Percentiles rank a stretch among this genome's conserved stretches.
Conservation (phyloP, 257 asterid species). For the Galeopsis tetrahit region DNA sequence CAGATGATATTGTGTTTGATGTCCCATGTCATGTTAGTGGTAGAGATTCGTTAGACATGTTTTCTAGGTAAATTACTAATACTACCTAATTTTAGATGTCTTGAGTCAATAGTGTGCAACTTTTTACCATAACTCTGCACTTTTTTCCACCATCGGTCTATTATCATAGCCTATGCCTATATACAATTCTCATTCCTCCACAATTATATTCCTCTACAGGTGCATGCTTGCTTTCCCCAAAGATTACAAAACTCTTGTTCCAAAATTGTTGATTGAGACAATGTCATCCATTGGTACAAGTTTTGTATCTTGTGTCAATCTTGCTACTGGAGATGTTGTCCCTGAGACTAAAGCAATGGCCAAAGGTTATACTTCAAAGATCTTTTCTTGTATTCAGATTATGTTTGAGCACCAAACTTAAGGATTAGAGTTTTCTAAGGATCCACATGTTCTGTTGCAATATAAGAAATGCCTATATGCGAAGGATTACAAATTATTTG, state of each 20-base stretch:
- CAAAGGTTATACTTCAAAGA: slow-evolving; percentile 59
- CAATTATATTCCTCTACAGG: slow-evolving; percentile 54
- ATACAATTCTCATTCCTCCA: slow-evolving; percentile 25
- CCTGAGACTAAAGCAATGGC: slow-evolving; percentile 93
- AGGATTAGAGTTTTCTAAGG: slow-evolving; percentile 17
- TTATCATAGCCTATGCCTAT: neutral
- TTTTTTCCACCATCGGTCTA: neutral
- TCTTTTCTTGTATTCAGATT: slow-evolving; percentile 14
- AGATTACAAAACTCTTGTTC: slow-evolving; percentile 85
- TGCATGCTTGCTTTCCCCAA: slow-evolving; percentile 92
- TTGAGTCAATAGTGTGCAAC: neutral
- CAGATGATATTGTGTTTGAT: neutral
- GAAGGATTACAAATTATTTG: slow-evolving; percentile 12
- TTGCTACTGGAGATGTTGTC: slow-evolving; percentile 87
- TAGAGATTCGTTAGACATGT: neutral
- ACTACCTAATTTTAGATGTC: neutral
- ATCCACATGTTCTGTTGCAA: neutral
- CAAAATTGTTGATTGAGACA: slow-evolving; percentile 77
- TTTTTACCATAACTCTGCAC: slow-evolving; percentile 7
- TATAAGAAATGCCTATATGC: neutral
- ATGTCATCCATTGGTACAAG: slow-evolving; percentile 72
- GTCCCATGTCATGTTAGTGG: neutral
- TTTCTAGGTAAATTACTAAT: slow-evolving; percentile 3
- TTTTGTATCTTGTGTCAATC: slow-evolving; percentile 82
- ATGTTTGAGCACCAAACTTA: slow-evolving; percentile 23